A percentile compares a stretch with the other conserved stretches of the same genome.
phyloP scores from a whole-genome alignment of 2,329 filamentous ascomycete species.

The Penicillium sp. region DNA sequence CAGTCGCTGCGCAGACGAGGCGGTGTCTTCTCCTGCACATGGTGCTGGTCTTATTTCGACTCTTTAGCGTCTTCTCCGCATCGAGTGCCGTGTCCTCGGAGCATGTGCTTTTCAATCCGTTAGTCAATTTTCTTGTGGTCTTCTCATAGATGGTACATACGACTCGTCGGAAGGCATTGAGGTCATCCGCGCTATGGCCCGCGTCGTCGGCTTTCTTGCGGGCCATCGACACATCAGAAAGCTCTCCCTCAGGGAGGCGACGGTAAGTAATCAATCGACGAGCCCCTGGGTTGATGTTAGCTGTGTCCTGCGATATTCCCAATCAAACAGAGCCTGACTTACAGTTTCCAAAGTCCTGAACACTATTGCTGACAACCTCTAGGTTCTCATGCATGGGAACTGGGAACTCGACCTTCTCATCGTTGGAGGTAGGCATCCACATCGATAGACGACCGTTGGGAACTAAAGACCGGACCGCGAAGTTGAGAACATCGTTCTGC shows the following conservation, averaged over 20 bases:
- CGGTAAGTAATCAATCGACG: conserved; percentile 84
- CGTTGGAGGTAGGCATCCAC: conserved; percentile 95
- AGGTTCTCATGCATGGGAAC: conserved; percentile 77
- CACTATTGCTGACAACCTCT: conserved; percentile 72
- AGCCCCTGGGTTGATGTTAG: conserved; percentile 63
- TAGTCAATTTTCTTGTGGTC: not conserved
- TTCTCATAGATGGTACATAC: conserved; percentile 20
- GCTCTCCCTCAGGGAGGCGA: conserved; percentile 62
- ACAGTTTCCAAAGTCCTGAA: conserved; percentile 91
- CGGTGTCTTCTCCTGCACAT: not conserved
- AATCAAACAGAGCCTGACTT: conserved; percentile 17
- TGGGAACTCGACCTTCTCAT: conserved; percentile 72
- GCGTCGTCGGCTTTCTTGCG: conserved; percentile 37
- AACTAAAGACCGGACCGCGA: conserved; percentile 75
- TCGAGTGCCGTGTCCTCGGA: conserved; percentile 8
- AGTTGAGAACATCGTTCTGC: conserved; percentile 84
- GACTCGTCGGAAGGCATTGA: conserved; percentile 67
- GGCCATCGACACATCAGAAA: conserved; percentile 32
- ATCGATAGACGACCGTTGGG: conserved; percentile 80
- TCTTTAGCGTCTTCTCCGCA: not conserved
- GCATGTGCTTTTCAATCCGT: conserved; percentile 6
- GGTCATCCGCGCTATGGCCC: conserved; percentile 62
- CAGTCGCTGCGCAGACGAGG: not conserved
- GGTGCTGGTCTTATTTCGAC: not conserved
- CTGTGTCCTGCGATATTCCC: not conserved